Conservation (phyloP, 176 grass and related monocot genomes). For the Echinochloa phyllopogon region DNA sequence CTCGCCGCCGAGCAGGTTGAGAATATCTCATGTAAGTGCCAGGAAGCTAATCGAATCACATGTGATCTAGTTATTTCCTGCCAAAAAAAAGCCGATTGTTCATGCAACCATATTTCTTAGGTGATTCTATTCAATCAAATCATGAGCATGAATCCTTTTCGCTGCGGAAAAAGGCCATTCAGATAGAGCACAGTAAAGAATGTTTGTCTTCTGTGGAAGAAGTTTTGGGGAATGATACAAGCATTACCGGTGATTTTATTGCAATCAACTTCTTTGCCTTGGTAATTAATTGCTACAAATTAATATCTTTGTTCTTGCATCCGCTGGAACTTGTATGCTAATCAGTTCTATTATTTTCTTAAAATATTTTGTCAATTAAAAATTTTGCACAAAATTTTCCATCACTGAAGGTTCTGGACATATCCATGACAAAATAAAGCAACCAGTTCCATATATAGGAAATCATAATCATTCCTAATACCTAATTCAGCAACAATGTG, state of each 20-base stretch:
- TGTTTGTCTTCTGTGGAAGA: constrained; percentile 72
- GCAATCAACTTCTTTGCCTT: constrained; percentile 91
- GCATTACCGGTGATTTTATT: constrained; percentile 62
- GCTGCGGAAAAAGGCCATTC: constrained; percentile 54
- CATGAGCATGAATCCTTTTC: constrained; percentile 54
- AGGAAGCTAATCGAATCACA: neutral
- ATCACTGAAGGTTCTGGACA: neutral
- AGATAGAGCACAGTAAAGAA: constrained; percentile 70
- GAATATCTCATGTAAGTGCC: constrained; percentile 58
- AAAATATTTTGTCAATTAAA: neutral
- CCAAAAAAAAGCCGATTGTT: neutral
- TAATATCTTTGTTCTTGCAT: constrained; percentile 28
- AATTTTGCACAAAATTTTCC: neutral
- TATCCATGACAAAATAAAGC: neutral
- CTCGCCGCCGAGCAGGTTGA: constrained; percentile 55
- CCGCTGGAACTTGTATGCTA: neutral
- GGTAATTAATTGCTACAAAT: constrained; percentile 34
- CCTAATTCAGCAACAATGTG: neutral
- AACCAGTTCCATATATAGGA: neutral
- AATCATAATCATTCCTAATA: neutral
- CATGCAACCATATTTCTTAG: constrained; percentile 37
- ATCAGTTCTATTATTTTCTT: neutral
- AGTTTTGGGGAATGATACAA: constrained; percentile 69
- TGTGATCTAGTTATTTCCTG: neutral
- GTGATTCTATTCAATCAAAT: constrained; percentile 44